Evolutionary conservation across 1,284 basidiomycete genomes (phyloP).

Genomic region (Boletus hoseneyae): DNA sequence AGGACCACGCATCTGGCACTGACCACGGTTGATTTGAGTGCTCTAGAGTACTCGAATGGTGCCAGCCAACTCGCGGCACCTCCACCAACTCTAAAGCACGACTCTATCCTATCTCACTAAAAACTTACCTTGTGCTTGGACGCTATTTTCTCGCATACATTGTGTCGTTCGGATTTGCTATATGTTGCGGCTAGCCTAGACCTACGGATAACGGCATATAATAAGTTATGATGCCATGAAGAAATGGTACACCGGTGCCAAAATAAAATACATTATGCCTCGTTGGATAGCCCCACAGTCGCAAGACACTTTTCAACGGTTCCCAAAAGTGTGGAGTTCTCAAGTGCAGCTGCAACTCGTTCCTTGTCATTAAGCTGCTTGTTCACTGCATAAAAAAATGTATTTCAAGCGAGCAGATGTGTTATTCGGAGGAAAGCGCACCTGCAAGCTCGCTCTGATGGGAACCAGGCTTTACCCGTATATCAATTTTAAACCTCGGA

Average conservation of each 20-base stretch:
- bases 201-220: not conserved
- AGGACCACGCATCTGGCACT: slow-evolving; percentile 2
- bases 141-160: not conserved
- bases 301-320: slow-evolving; percentile 87
- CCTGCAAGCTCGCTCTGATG: slow-evolving; percentile 93
- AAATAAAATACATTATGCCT: slow-evolving; percentile 1
- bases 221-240: not conserved
- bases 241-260: not conserved
- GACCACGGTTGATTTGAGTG: slow-evolving; percentile 7
- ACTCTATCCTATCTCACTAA: not conserved
- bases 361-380: slow-evolving; percentile 99
- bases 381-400: slow-evolving; percentile 62
- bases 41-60: not conserved
- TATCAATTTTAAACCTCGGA: slow-evolving; percentile 91
- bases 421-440: slow-evolving; percentile 32
- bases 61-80: not conserved
- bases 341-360: slow-evolving; percentile 93
- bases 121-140: not conserved
- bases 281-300: slow-evolving; percentile 30
- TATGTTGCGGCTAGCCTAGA: too few species aligned
- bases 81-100: not conserved
- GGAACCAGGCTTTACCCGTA: slow-evolving; percentile 89
- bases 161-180: not conserved
- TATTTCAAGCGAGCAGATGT: not conserved
- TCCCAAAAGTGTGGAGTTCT: slow-evolving; percentile 84